Evolutionary conservation across 2,329 filamentous ascomycete species (phyloP).

Genomic region (Cladosporium colombiae): DNA sequence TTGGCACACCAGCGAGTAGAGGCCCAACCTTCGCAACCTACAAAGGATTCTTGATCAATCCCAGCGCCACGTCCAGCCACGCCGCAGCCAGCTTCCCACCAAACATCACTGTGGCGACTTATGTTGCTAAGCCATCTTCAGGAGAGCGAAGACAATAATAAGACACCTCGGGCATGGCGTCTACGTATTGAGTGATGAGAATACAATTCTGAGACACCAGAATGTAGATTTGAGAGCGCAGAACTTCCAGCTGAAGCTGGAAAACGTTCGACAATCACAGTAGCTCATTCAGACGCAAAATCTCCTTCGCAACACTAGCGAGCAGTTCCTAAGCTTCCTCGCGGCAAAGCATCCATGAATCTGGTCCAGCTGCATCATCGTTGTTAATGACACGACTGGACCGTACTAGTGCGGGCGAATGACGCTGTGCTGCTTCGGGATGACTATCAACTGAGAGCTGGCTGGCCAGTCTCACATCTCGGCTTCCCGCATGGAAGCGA

Average conservation of each 20-base stretch:
- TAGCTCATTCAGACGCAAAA: background rate
- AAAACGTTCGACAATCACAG: background rate
- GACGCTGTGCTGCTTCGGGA: background rate
- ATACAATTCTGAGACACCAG: background rate
- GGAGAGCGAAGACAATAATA: background rate
- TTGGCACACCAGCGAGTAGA: background rate
- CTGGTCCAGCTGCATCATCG: background rate
- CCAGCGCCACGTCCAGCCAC: background rate
- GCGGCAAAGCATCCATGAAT: background rate
- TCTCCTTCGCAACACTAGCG: background rate
- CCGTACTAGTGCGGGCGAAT: background rate
- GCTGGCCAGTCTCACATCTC: conserved; percentile 3
- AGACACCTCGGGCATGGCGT: background rate
- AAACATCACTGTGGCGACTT: background rate
- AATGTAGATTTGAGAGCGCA: background rate
- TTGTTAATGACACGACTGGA: background rate
- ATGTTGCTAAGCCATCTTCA: background rate
- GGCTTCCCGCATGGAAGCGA: background rate
- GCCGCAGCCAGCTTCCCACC: background rate
- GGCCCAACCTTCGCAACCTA: too few species aligned
- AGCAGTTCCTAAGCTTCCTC: background rate
- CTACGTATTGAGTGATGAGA: background rate
- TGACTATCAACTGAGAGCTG: background rate
- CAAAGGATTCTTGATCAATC: background rate
- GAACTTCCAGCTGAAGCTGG: background rate